phyloP scores from a whole-genome alignment of 2,329 filamentous ascomycete species.

The Didymosphaeria variabile region DNA sequence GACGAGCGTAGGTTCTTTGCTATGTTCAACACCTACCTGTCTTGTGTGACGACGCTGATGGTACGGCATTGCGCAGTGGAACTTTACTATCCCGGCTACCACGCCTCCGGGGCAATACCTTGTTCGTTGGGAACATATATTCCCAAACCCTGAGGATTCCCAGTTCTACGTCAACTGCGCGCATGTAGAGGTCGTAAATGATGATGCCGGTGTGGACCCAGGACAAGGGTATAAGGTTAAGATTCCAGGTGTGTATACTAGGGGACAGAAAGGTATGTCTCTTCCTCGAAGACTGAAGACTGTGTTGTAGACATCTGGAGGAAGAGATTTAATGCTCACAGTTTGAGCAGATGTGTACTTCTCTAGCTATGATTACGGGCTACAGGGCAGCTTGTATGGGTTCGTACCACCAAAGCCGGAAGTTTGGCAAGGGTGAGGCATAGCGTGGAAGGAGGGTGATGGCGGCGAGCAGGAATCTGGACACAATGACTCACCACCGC shows the following conservation, averaged over 20 bases:
- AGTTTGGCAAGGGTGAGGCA: conserved; percentile 16
- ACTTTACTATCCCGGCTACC: conserved; percentile 27
- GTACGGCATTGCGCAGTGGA: conserved; percentile 21
- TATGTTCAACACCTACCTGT: background rate
- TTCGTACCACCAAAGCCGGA: conserved; percentile 19
- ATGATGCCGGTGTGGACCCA: background rate
- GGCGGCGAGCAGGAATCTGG: background rate
- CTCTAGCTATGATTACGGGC: conserved; percentile 19
- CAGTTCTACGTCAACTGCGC: conserved; percentile 31
- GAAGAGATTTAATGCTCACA: background rate
- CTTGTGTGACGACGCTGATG: background rate
- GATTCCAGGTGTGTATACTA: conserved; percentile 25
- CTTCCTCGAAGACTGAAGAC: background rate
- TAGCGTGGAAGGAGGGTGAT: background rate
- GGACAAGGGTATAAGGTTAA: conserved; percentile 15
- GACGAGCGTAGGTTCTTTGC: conserved; percentile 16
- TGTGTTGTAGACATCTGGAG: background rate
- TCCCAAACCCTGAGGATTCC: conserved; percentile 16
- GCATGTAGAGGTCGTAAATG: conserved; percentile 23
- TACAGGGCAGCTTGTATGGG: conserved; percentile 14
- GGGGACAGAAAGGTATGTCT: conserved; percentile 20
- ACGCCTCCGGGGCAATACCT: conserved; percentile 29
- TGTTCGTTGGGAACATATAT: conserved; percentile 24
- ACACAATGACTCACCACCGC: too few relatives aligned
- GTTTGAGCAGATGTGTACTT: conserved; percentile 20